Evolutionary conservation across 495 filamentous ascomycete species (phyloP).

Genomic region (Aspergillus nanangensis): DNA sequence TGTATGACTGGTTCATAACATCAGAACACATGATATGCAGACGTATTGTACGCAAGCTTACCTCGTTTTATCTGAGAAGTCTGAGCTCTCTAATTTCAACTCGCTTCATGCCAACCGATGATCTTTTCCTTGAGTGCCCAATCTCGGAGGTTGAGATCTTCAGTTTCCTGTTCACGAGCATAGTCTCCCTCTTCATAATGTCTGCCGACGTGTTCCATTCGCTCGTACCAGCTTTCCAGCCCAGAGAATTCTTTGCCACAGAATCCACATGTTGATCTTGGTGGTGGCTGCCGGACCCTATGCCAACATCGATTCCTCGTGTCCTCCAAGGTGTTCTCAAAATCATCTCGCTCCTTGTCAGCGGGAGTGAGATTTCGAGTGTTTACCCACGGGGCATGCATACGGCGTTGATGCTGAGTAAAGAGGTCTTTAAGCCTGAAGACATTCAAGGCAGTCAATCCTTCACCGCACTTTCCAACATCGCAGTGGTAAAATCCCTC

Average conservation of each 20-base stretch:
- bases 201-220: not conserved
- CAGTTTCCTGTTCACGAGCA: not conserved
- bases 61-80: no score
- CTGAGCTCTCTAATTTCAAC: not conserved
- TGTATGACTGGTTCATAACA: no score
- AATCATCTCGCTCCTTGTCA: not conserved
- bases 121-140: not conserved
- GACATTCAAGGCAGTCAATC: not conserved
- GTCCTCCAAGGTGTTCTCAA: not conserved
- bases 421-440: not conserved
- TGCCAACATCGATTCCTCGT: not conserved
- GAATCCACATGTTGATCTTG: not conserved
- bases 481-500: not conserved
- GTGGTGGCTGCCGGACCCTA: not conserved
- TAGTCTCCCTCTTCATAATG: not conserved
- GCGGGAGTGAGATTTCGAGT: no score
- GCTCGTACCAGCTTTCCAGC: not conserved
- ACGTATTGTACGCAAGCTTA: no score
- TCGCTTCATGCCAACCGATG: not conserved
- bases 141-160: not conserved
- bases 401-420: not conserved
- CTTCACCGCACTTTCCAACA: not conserved
- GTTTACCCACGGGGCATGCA: not conserved
- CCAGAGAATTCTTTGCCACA: not conserved
- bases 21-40: no score